Base-by-base conservation (phyloP, 2,329 filamentous ascomycete genomes). In the Sporothrix inflata region DNA sequence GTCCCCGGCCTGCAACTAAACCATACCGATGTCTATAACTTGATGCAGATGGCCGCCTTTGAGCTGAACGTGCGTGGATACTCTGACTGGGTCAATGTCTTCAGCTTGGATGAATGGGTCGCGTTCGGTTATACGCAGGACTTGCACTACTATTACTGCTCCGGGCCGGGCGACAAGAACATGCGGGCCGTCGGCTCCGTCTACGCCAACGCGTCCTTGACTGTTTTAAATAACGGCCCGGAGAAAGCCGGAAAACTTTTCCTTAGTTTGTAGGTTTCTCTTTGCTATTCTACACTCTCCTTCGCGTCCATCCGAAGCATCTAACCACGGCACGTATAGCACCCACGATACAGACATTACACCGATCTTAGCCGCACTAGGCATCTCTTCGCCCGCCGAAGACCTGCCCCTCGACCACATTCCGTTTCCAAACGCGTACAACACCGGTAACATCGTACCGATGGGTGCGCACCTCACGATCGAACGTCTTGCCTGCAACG, bases 111-210 rank as follows among this genome's bases (percentile, higher is more conserved):
- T 2, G 90, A 92, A 78, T 83, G 91, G 73, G 81, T 85, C 24
- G 81, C 86, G 75, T 92, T 92, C 74, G 89, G 91, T 76, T 92
- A 92, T 78, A 84, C 85, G 1, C 89, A 92, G 74, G 90, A 92
- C 76, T 79, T 92, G 51, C 85, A 88, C 30, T 92, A 92, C 79
- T 91, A 88, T 80, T 91, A 92, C 76, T 88, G 88, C n/a, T 82
- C 84, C 1, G 89, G 90, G 0, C 87, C 88, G 0, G 89, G 87
- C 1, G 71, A 74, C 71, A 67, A 67, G 49, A 73, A 73, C 68
- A 74, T 73, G 72, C 65, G 66, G 6, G 74, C 74, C 42, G 72
- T 74, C 68, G 74, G 74, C 5, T 63, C 72, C 14, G 74, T 74
- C 14, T 74, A 63, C 12, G 72, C 72, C 47, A 74, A 74, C 21